Conservation (phyloP, 139 green algal genomes). For the Coccomyxa sp. region DNA sequence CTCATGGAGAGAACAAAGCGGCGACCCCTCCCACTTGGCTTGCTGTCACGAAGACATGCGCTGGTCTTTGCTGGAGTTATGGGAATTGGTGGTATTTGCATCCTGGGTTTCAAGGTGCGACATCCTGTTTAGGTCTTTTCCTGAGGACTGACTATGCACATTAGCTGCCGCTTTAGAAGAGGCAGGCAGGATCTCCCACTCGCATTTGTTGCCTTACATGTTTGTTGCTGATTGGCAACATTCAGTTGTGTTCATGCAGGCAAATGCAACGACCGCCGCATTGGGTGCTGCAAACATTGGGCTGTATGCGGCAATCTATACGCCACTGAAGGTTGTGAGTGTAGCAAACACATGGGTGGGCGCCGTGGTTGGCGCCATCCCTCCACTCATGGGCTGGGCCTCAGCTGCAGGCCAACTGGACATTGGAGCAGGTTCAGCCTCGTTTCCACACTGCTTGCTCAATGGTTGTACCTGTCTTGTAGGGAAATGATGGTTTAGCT, state of each 20-base stretch:
- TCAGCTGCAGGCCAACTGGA: conserved; percentile 64
- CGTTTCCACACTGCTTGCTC: too few species aligned
- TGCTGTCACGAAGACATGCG: conserved; percentile 64
- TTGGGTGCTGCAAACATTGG: conserved; percentile 91
- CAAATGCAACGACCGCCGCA: conserved; percentile 75
- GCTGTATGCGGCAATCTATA: conserved; percentile 96
- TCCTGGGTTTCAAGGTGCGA: conserved; percentile 38
- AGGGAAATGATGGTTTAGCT: too few species aligned
- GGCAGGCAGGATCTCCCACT: not conserved
- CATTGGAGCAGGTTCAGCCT: conserved; percentile 34
- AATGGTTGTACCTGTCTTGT: too few species aligned
- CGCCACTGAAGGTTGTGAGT: conserved; percentile 90
- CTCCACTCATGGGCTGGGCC: conserved; percentile 97
- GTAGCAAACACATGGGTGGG: conserved; percentile 94
- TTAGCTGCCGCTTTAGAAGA: not conserved
- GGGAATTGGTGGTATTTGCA: conserved; percentile 61
- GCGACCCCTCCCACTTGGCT: conserved; percentile 85
- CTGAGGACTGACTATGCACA: not conserved
- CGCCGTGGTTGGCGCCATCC: conserved; percentile 93
- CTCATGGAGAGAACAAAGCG: conserved; percentile 85
- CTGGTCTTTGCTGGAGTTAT: conserved; percentile 70
- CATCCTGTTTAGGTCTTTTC: not conserved
- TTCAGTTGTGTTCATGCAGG: conserved; percentile 39
- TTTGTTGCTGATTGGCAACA: not conserved
- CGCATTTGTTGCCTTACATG: not conserved